Conservation (phyloP, 108 stramenopile species). For the Epipyxis sp. region DNA sequence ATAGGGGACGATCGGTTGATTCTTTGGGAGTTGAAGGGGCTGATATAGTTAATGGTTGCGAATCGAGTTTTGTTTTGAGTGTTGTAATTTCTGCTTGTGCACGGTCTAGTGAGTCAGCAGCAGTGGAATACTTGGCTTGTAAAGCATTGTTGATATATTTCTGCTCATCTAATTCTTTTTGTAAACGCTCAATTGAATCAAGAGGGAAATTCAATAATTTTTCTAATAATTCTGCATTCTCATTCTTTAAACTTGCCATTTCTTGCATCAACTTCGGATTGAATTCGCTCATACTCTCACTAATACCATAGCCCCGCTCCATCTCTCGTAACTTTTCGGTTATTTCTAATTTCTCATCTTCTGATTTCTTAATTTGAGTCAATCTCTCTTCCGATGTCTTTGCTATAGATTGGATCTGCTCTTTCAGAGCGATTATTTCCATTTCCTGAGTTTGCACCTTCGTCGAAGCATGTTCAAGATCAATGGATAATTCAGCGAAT, state of each 20-base stretch:
- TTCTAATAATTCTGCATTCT: slow-evolving; percentile 4
- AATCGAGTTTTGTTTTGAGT: background rate
- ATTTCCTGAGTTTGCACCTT: background rate
- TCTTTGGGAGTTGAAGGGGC: too few relatives aligned
- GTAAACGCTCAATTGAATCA: background rate
- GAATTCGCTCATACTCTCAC: slow-evolving; percentile 24
- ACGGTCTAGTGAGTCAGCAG: background rate
- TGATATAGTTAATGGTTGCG: background rate
- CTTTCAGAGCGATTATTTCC: background rate
- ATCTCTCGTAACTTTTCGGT: background rate
- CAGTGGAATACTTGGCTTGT: background rate
- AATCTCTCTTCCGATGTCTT: background rate
- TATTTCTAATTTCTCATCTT: background rate
- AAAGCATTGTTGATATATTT: background rate
- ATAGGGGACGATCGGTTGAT: too few relatives aligned
- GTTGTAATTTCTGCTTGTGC: background rate
- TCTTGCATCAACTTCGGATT: slow-evolving; percentile 26
- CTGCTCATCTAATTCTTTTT: background rate
- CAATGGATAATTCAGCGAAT: background rate
- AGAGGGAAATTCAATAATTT: background rate
- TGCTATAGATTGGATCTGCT: background rate
- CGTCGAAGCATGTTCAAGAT: background rate
- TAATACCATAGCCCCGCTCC: background rate
- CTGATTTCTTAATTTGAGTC: too few relatives aligned
- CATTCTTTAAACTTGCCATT: background rate